These are phyloP conservation scores for Cutaneotrichosporon sp. DNA, from an alignment of 1,284 basidiomycete genomes.

Conservation along the genomic window DNA sequence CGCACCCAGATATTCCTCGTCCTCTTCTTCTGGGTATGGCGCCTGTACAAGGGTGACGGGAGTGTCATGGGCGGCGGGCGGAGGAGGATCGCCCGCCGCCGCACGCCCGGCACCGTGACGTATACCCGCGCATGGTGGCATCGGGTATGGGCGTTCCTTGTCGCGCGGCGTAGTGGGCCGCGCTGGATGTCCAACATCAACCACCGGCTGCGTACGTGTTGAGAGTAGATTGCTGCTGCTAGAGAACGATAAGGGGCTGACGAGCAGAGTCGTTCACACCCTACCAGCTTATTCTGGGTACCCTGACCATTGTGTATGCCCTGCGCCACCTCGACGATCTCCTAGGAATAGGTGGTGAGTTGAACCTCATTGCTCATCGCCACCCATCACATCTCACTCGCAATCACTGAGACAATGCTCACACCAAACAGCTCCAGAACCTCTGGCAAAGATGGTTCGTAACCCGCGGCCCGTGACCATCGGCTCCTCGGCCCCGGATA, in stretches of 20 bases:
- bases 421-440: slow-evolving; percentile 76
- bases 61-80: slow-evolving; percentile 50
- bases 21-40: slow-evolving; percentile 84
- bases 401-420: neutral
- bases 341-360: slow-evolving; percentile 75
- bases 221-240: neutral
- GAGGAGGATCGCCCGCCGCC: neutral
- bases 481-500: neutral
- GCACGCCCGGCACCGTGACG: neutral
- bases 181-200: slow-evolving; percentile 47
- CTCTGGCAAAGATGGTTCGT: slow-evolving; percentile 78
- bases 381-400: neutral
- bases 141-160: slow-evolving; percentile 35
- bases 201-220: slow-evolving; percentile 39
- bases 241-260: neutral
- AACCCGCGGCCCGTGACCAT: too few species aligned
- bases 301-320: slow-evolving; percentile 81
- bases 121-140: slow-evolving; percentile 21
- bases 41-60: slow-evolving; percentile 70
- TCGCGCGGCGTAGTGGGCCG: slow-evolving; percentile 37
- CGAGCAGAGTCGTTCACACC: slow-evolving; percentile 74
- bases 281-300: slow-evolving; percentile 88
- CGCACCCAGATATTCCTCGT: slow-evolving; percentile 79
- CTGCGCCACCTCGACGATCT: slow-evolving; percentile 84
- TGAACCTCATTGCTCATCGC: neutral